Percentiles rank a stretch among this genome's conserved stretches.
phyloP scores from a whole-genome alignment of 495 filamentous ascomycete species.

The Hypoxylon fragiforme region DNA sequence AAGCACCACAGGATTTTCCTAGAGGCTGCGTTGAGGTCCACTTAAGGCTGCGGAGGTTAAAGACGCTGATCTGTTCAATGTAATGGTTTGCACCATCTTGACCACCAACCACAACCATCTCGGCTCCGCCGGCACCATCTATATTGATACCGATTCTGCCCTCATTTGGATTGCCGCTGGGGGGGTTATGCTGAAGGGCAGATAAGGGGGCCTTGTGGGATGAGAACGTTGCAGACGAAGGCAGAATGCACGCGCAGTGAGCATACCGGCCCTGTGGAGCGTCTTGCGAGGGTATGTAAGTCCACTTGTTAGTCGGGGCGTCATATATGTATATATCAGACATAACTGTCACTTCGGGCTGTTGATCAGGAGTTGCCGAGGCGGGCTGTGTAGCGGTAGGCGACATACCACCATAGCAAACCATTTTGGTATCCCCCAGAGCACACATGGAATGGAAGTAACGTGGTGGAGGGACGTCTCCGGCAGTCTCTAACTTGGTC shows the following conservation, averaged over 20 bases:
- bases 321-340: slow-evolving; percentile 97
- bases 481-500: slow-evolving; percentile 81
- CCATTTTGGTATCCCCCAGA: slow-evolving; percentile 90
- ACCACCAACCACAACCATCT: slow-evolving; percentile 96
- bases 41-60: slow-evolving; percentile 93
- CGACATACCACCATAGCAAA: slow-evolving; percentile 98
- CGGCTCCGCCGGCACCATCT: slow-evolving; percentile 88
- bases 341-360: slow-evolving; percentile 94
- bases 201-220: slow-evolving; percentile 80
- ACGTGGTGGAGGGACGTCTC: slow-evolving; percentile 84
- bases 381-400: slow-evolving; percentile 62
- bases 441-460: slow-evolving; percentile 97
- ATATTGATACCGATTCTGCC: slow-evolving; percentile 82
- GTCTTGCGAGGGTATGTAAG: slow-evolving; percentile 75
- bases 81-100: slow-evolving; percentile 98
- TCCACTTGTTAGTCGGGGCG: slow-evolving; percentile 83
- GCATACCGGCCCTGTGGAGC: slow-evolving; percentile 94
- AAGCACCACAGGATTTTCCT: slow-evolving; percentile 91
- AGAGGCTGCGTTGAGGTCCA: slow-evolving; percentile 87
- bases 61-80: slow-evolving; percentile 97
- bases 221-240: slow-evolving; percentile 82
- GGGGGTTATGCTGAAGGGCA: slow-evolving; percentile 85
- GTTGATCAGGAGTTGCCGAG: slow-evolving; percentile 61
- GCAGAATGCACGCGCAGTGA: slow-evolving; percentile 91
- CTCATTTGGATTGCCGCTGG: slow-evolving; percentile 76